Base-by-base conservation (phyloP, 768 basidiomycete species). In the Phlebiopsis gigantea region DNA sequence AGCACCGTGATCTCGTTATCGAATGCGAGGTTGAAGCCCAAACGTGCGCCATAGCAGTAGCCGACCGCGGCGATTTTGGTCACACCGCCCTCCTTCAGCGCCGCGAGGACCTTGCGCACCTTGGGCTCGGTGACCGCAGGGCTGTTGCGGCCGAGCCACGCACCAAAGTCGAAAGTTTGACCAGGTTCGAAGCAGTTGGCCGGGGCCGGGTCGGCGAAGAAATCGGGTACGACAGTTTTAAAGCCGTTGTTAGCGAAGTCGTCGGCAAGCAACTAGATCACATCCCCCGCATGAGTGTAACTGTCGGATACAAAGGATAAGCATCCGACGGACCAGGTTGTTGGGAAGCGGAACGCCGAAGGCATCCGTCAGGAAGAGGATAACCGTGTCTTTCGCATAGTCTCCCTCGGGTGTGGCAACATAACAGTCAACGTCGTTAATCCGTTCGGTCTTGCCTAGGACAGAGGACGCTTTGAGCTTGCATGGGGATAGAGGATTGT, bases 31-130 rank as follows among this genome's bases (percentile, higher is more conserved):
- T 87, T 78, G 72, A 86, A 83, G 41, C 75, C 77, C 53, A 81
- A 81, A 46, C 83, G 81, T 14, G 68, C 87, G 57, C 86, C 85
- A 54, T 79, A 84, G 73, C 89, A 91, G 73, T 83, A 90, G 2
- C 85, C 87, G 4, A 79, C 78, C 0, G 83, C 81, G 0, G 72
- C 86, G 56, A 90, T 77, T 6, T 66, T 66, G 1, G 73, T 81
- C 21, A 90, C 72, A 1, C 87, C 88, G 58, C 79, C 63, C 29
- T 69, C 78, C 65, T 82, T 84, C 58, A 91, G 76, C 0, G 73
- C 79, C 4, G 65, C 68, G 29, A 87, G 74, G 44, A 86, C 80
- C 48, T 77, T 80, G 69, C 88, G 77, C 25, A 88, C 60, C 2
- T 63, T 12, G 1, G 82, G 81, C 39, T 29, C 31, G 29, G 46